A percentile compares a stretch with the other conserved stretches of the same genome.
These are phyloP conservation scores for Chaetomidium leptoderma DNA, from an alignment of 495 filamentous ascomycete species.

Conservation along the genomic window DNA sequence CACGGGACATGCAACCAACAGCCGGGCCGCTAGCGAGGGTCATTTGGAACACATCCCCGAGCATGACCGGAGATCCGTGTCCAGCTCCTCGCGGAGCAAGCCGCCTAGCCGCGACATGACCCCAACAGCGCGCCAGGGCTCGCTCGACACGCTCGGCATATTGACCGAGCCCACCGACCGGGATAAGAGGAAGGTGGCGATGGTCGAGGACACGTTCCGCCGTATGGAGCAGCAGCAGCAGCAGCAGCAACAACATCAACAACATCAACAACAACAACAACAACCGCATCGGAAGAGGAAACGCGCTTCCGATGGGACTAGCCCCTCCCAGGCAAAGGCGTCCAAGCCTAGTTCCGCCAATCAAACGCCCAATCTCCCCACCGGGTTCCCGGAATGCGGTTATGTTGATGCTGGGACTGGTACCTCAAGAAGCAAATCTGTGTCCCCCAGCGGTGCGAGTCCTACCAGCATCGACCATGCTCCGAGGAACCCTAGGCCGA, in stretches of 20 bases:
- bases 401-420: constrained; percentile 49
- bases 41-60: constrained; percentile 51
- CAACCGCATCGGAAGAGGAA: constrained; percentile 53
- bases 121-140: constrained; percentile 54
- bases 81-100: constrained; percentile 69
- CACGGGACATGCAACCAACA: constrained; percentile 65
- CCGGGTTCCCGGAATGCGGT: constrained; percentile 35
- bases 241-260: no score
- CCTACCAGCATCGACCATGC: constrained; percentile 32
- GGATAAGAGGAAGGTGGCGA: constrained; percentile 81
- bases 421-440: constrained; percentile 46
- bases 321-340: constrained; percentile 35
- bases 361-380: constrained; percentile 33
- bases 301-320: constrained; percentile 55
- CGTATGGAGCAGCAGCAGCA: constrained; percentile 59
- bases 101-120: constrained; percentile 79
- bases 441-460: constrained; percentile 41
- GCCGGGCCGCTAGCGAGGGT: constrained; percentile 73
- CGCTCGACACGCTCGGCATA: constrained; percentile 47
- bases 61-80: constrained; percentile 62
- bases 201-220: constrained; percentile 71
- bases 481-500: constrained; percentile 20
- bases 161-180: constrained; percentile 70
- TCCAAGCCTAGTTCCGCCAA: constrained; percentile 33
- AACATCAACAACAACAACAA: constrained; percentile 51